Percentiles rank a stretch among this genome's conserved stretches.
These are phyloP conservation scores for Calonectria leucothoes DNA, from an alignment of 2,329 filamentous ascomycete genomes.

Conservation along the genomic window DNA sequence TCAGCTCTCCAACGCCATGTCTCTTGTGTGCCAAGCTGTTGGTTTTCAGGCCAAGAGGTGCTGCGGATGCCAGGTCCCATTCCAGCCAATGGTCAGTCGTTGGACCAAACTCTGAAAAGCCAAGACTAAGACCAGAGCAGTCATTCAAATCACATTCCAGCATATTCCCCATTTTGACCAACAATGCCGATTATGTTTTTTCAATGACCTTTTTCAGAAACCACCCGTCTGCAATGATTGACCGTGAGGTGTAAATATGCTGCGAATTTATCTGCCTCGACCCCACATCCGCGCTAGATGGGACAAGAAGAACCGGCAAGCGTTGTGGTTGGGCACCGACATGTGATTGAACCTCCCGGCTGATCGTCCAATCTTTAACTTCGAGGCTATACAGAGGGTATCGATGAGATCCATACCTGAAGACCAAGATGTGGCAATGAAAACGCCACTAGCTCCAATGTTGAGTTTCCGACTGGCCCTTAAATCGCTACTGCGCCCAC, in stretches of 20 bases:
- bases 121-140: neutral
- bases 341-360: neutral
- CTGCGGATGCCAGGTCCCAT: neutral
- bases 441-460: neutral
- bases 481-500: neutral
- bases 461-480: neutral
- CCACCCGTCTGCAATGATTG: too few relatives aligned
- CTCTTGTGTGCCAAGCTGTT: too few relatives aligned
- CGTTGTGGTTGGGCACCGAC: neutral
- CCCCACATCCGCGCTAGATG: too few relatives aligned
- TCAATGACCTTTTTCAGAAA: too few relatives aligned
- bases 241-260: too few relatives aligned
- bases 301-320: neutral
- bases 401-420: neutral
- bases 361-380: neutral
- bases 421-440: neutral
- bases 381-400: neutral
- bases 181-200: neutral
- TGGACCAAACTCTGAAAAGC: neutral
- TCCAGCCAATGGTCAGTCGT: neutral
- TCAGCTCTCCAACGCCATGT: too few relatives aligned
- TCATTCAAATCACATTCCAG: neutral
- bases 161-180: neutral
- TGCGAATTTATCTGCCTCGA: neutral
- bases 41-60: neutral